Evolutionary conservation across 257 asterid species (phyloP).

Genomic region (Nicotiana tabacum): DNA sequence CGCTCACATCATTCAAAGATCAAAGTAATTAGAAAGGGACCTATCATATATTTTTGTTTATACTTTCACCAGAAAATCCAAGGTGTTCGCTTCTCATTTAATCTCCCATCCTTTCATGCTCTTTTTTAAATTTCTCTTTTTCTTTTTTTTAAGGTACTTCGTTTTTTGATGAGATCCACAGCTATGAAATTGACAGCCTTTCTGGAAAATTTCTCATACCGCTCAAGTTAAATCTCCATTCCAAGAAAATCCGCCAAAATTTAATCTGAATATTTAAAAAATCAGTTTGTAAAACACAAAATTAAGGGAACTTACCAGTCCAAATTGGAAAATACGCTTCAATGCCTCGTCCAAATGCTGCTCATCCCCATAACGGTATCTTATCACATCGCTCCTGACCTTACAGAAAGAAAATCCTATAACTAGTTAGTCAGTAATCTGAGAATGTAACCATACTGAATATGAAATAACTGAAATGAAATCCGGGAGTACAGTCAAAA

Average conservation of each 20-base stretch:
- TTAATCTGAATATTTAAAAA: not conserved
- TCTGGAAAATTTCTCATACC: not conserved
- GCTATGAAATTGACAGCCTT: not conserved
- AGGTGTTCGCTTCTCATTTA: not conserved
- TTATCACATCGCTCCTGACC: conserved; percentile 94
- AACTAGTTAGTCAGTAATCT: not conserved
- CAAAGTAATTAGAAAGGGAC: not conserved
- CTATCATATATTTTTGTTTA: not conserved
- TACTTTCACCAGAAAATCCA: not conserved
- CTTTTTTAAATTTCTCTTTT: not conserved
- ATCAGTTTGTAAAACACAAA: not conserved
- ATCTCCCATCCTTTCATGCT: not conserved
- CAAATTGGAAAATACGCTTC: conserved; percentile 90
- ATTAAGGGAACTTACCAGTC: conserved; percentile 48
- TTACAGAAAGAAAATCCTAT: conserved; percentile 27
- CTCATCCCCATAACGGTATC: conserved; percentile 97
- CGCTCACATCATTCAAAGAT: not conserved
- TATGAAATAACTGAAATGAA: not conserved
- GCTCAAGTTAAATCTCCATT: not conserved
- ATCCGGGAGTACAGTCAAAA: not conserved
- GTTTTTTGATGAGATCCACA: not conserved
- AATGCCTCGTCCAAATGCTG: conserved; percentile 96
- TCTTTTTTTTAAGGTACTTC: not conserved
- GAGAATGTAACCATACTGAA: not conserved
- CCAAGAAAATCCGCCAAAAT: not conserved